These are phyloP conservation scores for Solanum neorickii DNA, from an alignment of 257 asterid genomes.

Conservation along the genomic window DNA sequence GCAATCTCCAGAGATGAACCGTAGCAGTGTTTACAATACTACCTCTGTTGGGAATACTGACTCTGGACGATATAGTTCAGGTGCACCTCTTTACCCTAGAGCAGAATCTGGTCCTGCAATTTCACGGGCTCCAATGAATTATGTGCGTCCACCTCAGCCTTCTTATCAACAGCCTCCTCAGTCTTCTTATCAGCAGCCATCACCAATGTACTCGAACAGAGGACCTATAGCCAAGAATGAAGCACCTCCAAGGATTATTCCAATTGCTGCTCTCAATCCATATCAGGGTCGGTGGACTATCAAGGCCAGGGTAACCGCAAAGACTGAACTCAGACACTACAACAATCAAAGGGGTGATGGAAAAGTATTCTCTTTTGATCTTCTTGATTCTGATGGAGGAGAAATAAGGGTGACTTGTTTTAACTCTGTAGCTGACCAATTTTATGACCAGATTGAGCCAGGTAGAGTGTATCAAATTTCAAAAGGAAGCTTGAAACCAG, in stretches of 20 bases:
- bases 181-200: constrained; percentile 42
- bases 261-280: constrained; percentile 79
- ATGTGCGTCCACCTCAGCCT: constrained; percentile 56
- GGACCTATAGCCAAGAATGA: constrained; percentile 82
- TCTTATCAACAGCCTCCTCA: constrained; percentile 18
- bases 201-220: constrained; percentile 55
- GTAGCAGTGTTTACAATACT: constrained; percentile 24
- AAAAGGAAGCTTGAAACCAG: constrained; percentile 57
- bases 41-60: constrained; percentile 26
- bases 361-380: constrained; percentile 88
- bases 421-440: constrained; percentile 80
- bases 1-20: constrained; percentile 25
- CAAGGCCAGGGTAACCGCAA: constrained; percentile 83
- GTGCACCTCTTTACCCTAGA: constrained; percentile 24
- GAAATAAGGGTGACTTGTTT: constrained; percentile 93
- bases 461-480: constrained; percentile 69
- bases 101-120: constrained; percentile 31
- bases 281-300: constrained; percentile 89
- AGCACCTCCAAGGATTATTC: constrained; percentile 65
- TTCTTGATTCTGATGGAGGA: constrained; percentile 85
- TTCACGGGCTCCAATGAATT: constrained; percentile 34
- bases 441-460: constrained; percentile 52
- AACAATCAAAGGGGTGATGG: constrained; percentile 78
- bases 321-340: constrained; percentile 65
- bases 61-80: constrained; percentile 28